Evolutionary conservation across 2,329 filamentous ascomycete species (phyloP), one percentile per base, ranked within the genome.

Genomic region (Aspergillus ochraceus): DNA sequence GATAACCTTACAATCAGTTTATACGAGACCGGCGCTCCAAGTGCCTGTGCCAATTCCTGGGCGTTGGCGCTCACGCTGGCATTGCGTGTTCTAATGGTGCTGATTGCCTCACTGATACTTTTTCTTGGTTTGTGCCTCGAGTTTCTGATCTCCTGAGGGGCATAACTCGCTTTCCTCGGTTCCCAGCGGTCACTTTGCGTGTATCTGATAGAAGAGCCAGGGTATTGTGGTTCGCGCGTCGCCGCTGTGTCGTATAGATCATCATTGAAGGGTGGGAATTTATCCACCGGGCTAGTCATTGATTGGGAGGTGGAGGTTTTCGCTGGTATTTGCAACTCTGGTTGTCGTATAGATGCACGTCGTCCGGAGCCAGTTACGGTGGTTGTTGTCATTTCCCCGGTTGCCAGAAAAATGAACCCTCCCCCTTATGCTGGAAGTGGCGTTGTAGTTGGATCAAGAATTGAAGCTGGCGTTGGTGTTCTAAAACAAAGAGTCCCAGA

Each of bases 11-110:
- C 94, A 76, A 97, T 87, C 64, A 98, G 86, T 77, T 84, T 92
- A 62, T 91, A 89, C 14, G 94, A 98, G 32, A 99, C 84, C 5
- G 95, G 95, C 45, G 93, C 94, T 71, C 89, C 91, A 61, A 99
- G 84, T 55, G 93, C 92, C 75, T 95, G 91, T 49, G 92, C 93
- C 69, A 99, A 87, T 77, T 98, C 94, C 61, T 96, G 91, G 57
- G 92, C 93, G 78, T 96, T 97, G 74, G 94, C 91, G 79, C 88
- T 93, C 69, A 97, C 88, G 75, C 93, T 98, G 54, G 86, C 91
- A 69, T 89, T 91, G 69, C 92, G 85, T 42, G 86, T 88, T 65
- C 92, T 84, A 68, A 97, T 94, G 3, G 87, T 92, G 68, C 86
- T 87, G 65, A 97, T 85, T n/a, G 94, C 92, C 76, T 97, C 92